phyloP scores from a whole-genome alignment of 768 basidiomycete species.

The Mrakia hoshinonis region DNA sequence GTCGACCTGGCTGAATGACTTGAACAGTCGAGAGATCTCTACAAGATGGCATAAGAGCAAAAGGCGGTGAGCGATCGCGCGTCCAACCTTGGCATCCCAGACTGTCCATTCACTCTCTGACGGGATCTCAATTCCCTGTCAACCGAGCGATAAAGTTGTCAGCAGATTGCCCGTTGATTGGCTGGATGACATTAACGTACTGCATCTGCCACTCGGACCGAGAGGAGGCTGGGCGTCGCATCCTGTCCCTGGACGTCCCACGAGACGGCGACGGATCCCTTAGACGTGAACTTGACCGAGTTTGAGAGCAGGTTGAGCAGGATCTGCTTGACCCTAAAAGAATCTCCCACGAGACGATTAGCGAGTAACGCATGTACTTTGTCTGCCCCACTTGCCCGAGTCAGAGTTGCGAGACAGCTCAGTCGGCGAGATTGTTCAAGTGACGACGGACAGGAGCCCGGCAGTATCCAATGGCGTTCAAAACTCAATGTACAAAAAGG shows the following conservation, averaged over 20 bases:
- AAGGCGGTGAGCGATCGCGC: too few relatives aligned
- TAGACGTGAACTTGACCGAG: constrained; percentile 12
- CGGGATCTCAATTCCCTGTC: neutral
- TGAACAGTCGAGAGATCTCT: constrained; percentile 6
- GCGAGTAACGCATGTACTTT: too few relatives aligned
- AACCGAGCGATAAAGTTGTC: neutral
- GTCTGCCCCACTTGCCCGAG: too few relatives aligned
- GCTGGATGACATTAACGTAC: neutral
- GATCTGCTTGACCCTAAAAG: constrained; percentile 18
- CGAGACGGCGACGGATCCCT: neutral
- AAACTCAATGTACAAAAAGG: too few relatives aligned
- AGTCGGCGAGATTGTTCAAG: too few relatives aligned
- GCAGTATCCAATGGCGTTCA: too few relatives aligned
- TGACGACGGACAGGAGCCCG: too few relatives aligned
- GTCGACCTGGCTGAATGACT: constrained; percentile 26
- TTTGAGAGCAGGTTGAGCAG: constrained; percentile 7
- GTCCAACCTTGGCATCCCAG: too few relatives aligned
- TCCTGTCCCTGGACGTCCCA: neutral
- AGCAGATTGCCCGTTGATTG: too few relatives aligned
- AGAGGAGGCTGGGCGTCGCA: neutral
- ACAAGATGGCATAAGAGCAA: too few relatives aligned
- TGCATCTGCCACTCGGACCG: constrained; percentile 17
- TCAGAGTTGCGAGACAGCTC: too few relatives aligned
- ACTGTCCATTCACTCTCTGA: too few relatives aligned
- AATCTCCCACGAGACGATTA: constrained; percentile 6